phyloP scores from a whole-genome alignment of 495 filamentous ascomycete genomes.

The Hypoxylon fuscum region DNA sequence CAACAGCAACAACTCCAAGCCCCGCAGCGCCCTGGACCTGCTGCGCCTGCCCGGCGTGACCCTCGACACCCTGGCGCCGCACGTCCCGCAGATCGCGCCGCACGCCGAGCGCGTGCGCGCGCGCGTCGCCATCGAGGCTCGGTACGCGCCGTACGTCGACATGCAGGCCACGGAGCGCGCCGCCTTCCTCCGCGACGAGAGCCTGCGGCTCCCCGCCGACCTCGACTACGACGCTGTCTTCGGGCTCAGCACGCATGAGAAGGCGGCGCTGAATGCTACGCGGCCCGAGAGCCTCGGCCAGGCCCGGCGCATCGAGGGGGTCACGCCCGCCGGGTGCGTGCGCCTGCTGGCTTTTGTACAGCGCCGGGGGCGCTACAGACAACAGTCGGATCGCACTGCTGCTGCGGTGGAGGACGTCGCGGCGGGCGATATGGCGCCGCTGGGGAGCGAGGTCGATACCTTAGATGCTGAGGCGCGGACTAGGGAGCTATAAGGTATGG shows the following conservation, averaged over 20 bases:
- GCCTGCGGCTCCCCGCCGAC: slow-evolving; percentile 73
- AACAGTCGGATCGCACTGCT: neutral
- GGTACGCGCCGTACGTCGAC: slow-evolving; percentile 84
- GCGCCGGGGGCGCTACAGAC: slow-evolving; percentile 17
- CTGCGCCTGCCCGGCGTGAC: slow-evolving; percentile 68
- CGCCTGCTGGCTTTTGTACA: slow-evolving; percentile 63
- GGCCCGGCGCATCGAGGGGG: slow-evolving; percentile 86
- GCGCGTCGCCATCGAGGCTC: slow-evolving; percentile 79
- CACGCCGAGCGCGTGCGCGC: slow-evolving; percentile 65
- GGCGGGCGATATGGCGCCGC: slow-evolving; percentile 41
- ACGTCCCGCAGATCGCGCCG: slow-evolving; percentile 60
- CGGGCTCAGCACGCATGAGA: slow-evolving; percentile 83
- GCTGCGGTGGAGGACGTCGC: slow-evolving; percentile 14
- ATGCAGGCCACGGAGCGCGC: slow-evolving; percentile 71
- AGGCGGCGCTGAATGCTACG: slow-evolving; percentile 69
- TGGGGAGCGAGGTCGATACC: slow-evolving; percentile 45
- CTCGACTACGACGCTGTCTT: slow-evolving; percentile 77
- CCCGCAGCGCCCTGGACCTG: slow-evolving; percentile 77
- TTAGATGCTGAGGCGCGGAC: slow-evolving; percentile 52
- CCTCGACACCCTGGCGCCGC: slow-evolving; percentile 61
- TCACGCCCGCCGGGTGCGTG: slow-evolving; percentile 69
- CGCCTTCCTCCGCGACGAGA: slow-evolving; percentile 79
- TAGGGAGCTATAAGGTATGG: slow-evolving; percentile 40
- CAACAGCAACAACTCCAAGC: slow-evolving; percentile 65
- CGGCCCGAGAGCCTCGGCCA: slow-evolving; percentile 86